Conservation (phyloP, 1,284 basidiomycete genomes). For the Moesziomyces antarcticus region DNA sequence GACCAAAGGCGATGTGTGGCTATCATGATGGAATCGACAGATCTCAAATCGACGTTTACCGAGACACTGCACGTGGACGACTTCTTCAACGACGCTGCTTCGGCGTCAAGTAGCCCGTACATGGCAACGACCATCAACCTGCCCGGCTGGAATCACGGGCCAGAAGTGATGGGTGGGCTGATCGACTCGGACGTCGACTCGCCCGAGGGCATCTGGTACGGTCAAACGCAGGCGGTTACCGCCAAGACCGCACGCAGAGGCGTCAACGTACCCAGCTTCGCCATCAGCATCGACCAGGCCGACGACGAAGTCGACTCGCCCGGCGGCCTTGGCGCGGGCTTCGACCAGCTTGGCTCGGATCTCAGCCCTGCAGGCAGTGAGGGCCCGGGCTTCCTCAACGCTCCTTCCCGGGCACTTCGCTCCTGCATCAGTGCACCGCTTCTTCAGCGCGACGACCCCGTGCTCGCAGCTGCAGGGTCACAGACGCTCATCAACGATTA, state of each 20-base stretch:
- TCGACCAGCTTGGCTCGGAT: conserved; percentile 15
- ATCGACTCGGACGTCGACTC: conserved; percentile 41
- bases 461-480: conserved; percentile 24
- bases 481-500: conserved; percentile 46
- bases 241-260: conserved; percentile 19
- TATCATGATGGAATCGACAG: conserved; percentile 11
- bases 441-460: conserved; percentile 39
- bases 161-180: conserved; percentile 16
- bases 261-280: conserved; percentile 23
- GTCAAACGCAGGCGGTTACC: conserved; percentile 24
- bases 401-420: conserved; percentile 30
- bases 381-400: conserved; percentile 12
- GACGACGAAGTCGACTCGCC: conserved; percentile 23
- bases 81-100: conserved; percentile 38
- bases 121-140: conserved; percentile 38
- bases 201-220: conserved; percentile 41
- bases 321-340: conserved; percentile 17
- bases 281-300: conserved; percentile 23
- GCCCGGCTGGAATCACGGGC: conserved; percentile 48
- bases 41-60: conserved; percentile 31
- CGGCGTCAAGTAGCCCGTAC: conserved; percentile 35
- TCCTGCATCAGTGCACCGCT: conserved; percentile 48
- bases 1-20: neutral
- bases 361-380: conserved; percentile 1
- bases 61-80: conserved; percentile 46